Base-by-base conservation (phyloP, 2,329 filamentous ascomycete genomes). In the Botrytis sinoallii region DNA sequence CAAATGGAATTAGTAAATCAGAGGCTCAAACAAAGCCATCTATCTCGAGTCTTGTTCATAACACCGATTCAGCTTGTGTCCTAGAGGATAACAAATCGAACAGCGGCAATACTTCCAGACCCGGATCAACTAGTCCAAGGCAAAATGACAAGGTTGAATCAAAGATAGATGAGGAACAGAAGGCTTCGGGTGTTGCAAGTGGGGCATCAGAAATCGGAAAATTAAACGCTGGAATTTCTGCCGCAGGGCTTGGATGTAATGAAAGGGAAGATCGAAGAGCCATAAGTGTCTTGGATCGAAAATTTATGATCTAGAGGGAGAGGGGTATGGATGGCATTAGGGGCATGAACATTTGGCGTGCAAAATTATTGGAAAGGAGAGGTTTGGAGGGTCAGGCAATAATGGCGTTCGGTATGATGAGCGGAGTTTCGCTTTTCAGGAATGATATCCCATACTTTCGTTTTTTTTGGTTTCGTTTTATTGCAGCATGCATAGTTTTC, bases 261-360 rank as follows among this genome's bases (percentile, higher is more conserved):
- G 29, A 72, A 77, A 60, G 89, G 29, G 91, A 93, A 80, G 91
- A 93, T 77, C 87, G 86, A 75, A 85, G 90, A 76, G 90, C 90
- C 2, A 81, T 93, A 64, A 86, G 89, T 76, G 89, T 92, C 79
- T 83, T 93, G 68, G 89, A 93, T 81, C 84, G 86, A 76, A 88
- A 88, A 77, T 88, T 88, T 77, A 84, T 81, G 74, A 66, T 65
- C 6, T 66, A 66, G 18, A 44, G 12, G n/a, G 32, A 22, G 18
- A 57, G 22, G 42, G 44, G 9, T 42, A 40, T 52, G 48, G 25
- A n/a, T 55, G 55, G 35, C 20, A 48, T 72, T 8, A 29, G 52
- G 44, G 61, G 29, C 44, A 42, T 35, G 70, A 52, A n/a, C 7
- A n/a, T n/a, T 14, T 52, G 48, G 70, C 70, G 48, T 60, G 70